Percentiles rank a stretch among this genome's conserved stretches.
These are phyloP conservation scores for Nematodospora anomalae DNA, from an alignment of 1,139 yeast species.

Conservation along the genomic window DNA sequence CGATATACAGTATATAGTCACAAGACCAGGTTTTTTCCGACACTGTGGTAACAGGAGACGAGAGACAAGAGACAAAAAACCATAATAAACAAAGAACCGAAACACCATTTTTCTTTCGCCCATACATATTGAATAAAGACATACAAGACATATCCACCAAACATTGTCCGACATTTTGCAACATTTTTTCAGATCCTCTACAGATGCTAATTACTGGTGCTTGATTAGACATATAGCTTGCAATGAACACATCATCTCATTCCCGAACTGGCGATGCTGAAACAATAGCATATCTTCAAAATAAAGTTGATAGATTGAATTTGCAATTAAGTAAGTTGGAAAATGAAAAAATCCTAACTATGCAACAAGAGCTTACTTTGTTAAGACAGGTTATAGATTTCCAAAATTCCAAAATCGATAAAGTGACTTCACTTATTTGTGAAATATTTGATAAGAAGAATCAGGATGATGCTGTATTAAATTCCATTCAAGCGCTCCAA, in stretches of 20 bases:
- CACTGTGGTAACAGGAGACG: no score
- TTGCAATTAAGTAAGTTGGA: conserved; percentile 18
- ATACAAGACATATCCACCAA: neutral
- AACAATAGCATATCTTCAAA: conserved; percentile 13
- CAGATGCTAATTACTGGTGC: no score
- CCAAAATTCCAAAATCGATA: conserved; percentile 42
- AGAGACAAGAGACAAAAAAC: neutral
- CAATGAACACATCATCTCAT: conserved; percentile 7
- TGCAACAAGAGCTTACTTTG: conserved; percentile 36
- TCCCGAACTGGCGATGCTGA: conserved; percentile 4
- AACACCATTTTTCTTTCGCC: neutral
- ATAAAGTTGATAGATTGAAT: conserved; percentile 15
- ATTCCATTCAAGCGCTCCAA: conserved; percentile 28
- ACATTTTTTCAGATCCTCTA: conserved; percentile 3
- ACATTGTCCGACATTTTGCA: conserved; percentile 20
- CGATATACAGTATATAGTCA: no score
- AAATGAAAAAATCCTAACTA: conserved; percentile 23
- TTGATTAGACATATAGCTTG: no score
- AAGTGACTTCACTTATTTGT: conserved; percentile 33
- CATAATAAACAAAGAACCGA: neutral
- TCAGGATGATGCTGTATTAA: conserved; percentile 29
- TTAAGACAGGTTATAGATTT: conserved; percentile 39
- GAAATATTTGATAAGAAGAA: conserved; percentile 38
- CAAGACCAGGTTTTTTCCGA: no score
- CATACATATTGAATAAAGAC: no score